Evolutionary conservation across 441 rosid species (phyloP), one percentile per base, ranked within the genome.

Genomic region (Erodium texanum): DNA sequence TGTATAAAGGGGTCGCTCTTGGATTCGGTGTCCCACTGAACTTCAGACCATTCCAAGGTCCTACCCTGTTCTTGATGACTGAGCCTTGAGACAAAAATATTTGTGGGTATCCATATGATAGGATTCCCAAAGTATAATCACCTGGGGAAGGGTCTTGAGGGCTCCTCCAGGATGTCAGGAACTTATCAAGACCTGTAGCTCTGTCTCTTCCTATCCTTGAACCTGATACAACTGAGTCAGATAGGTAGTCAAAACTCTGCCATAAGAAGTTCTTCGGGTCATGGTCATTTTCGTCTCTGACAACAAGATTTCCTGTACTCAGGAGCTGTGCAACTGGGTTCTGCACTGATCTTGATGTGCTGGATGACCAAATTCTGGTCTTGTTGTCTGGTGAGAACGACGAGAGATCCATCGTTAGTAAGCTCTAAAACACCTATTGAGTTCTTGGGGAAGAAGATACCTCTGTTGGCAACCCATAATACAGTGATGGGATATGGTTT

Each of bases 31-130:
- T 0, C 3, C 68, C 71, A 1, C 61, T 66, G 7, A 43, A 67
- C 10, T 3, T 7, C 12, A 50, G 22, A 9, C 77, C 78, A 11
- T 70, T 75, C 74, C 71, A 76, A 4, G 69, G 22, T 3, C 78
- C 80, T n/a, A 64, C 27, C 48, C 76, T 61, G 19, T 11, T 7
- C 24, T 67, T 7, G 7, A 5, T 20, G 48, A 18, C 43, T 0
- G 62, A 11, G 1, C 62, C 52, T 12, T 48, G 45, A 22, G 18
- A 29, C 15, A 73, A 27, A 56, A 70, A 24, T 2, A 59, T 7
- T 24, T 77, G 72, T 0, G 77, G 77, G 59, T 16, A 45, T 6
- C 80, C 78, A 19, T 8, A 7, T 2, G 68, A 68, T 24, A 72
- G 66, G 10, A 65, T 22, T 52, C n/a, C 7, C 3, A 27, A 3